These are phyloP conservation scores for Nectriaceae sp. DNA, from an alignment of 2,329 filamentous ascomycete species.

Conservation along the genomic window DNA sequence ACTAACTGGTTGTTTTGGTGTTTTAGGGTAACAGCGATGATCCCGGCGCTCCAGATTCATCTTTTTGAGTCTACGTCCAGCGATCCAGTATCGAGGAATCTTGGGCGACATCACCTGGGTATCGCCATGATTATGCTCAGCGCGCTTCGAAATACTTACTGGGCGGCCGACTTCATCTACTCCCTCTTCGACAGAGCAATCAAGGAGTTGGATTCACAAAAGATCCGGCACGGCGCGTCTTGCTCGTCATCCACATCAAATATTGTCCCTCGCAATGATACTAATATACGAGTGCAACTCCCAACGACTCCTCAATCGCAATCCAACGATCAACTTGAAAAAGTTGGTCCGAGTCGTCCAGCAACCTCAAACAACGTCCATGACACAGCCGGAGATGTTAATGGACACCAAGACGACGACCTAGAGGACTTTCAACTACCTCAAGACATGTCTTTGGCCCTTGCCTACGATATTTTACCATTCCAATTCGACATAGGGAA, in stretches of 20 bases:
- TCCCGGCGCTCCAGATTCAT: constrained; percentile 14
- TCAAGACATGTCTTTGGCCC: not conserved
- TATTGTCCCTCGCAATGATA: not conserved
- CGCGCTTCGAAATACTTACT: constrained; percentile 10
- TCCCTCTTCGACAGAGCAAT: constrained; percentile 10
- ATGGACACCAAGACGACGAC: not conserved
- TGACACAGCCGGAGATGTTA: not conserved
- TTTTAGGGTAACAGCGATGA: constrained; percentile 8
- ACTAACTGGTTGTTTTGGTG: not conserved
- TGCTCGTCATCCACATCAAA: not conserved
- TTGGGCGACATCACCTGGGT: constrained; percentile 11
- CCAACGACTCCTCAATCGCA: not conserved
- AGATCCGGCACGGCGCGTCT: not conserved
- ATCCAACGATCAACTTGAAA: not conserved
- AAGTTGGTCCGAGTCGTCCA: not conserved
- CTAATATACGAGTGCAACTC: not conserved
- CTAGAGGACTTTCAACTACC: not conserved
- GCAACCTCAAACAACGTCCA: not conserved
- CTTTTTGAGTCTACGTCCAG: constrained; percentile 11
- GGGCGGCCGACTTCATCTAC: constrained; percentile 9
- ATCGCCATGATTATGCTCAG: constrained; percentile 12
- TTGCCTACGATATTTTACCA: not conserved
- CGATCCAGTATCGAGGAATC: constrained; percentile 2
- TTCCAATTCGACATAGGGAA: not conserved
- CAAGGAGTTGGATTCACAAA: not conserved